Evolutionary conservation across 208 protist species (phyloP), one percentile per base, ranked within the genome.

Genomic region (Crithidia thermophila): DNA sequence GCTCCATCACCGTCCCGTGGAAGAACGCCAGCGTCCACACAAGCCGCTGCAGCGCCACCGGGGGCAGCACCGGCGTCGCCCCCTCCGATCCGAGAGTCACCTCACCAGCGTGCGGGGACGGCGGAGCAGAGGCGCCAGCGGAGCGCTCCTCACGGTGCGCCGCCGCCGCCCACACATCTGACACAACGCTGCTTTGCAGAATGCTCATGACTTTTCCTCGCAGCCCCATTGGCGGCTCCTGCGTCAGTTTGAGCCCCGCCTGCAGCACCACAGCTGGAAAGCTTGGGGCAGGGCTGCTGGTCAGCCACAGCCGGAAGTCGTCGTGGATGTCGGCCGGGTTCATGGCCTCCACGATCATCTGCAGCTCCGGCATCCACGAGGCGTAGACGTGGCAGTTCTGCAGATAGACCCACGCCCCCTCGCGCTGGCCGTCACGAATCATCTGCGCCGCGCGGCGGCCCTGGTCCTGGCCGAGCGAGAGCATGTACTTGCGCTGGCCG

Each of bases 331-430:
- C 78, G 13, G 50, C 65, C 11, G 79, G 72, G 43, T 85, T 75
- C 58, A 98, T 76, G 28, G 80, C 81, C 67, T 98, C 93, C 14
- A 98, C 75, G 39, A 95, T 80, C 31, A 76, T 76, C 79, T 98
- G 94, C 30, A 98, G 90, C 56, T 68, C 75, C 31, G 96, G 90
- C 92, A 98, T 97, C 96, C 96, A 98, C 18, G 88, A 95, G 14
- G 84, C 81, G 77, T 94, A 94, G 50, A 98, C 88, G 85, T 98
- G 96, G 79, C 96, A 98, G 72, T 98, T 98, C 81, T 98, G 93
- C 43, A 99, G 80, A 66, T 95, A 98, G 36, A 99, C 94, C 97
- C 96, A 98, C 57, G 78, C 67, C n/a, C 93, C 93, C 47, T 91
- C 83, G 27, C 76, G 74, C 36, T 81, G 87, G 4, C 77, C 93